phyloP scores from a whole-genome alignment of 2,329 filamentous ascomycete species.

The Emergomyces orientalis region DNA sequence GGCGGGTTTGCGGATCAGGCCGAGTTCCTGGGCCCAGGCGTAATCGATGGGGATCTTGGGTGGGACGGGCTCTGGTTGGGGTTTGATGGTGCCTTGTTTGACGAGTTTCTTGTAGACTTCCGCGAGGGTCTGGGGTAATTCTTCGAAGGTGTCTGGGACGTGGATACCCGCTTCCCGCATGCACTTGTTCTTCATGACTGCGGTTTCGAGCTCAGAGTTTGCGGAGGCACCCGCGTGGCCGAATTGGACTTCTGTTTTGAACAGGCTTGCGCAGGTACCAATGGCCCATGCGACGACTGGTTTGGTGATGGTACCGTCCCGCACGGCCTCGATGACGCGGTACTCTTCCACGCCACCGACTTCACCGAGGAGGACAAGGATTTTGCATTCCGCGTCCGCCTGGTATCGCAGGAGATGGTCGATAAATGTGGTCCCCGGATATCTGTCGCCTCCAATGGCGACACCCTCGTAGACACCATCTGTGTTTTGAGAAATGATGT shows the following conservation, averaged over 20 bases:
- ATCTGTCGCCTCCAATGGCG: slow-evolving; percentile 97
- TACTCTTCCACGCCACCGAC: slow-evolving; percentile 99
- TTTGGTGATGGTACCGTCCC: slow-evolving; percentile 91
- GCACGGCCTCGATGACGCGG: slow-evolving; percentile 96
- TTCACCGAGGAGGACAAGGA: slow-evolving; percentile 89
- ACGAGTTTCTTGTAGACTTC: slow-evolving; percentile 83
- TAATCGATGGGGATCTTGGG: slow-evolving; percentile 99
- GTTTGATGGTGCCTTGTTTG: slow-evolving; percentile 72
- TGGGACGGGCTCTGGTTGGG: slow-evolving; percentile 77
- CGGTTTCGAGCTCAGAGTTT: slow-evolving; percentile 98
- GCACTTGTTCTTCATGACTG: slow-evolving; percentile 88
- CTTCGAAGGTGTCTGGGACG: slow-evolving; percentile 95
- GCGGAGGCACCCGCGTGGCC: slow-evolving; percentile 97
- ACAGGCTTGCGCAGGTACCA: slow-evolving; percentile 98
- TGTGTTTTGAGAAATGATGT: slow-evolving; percentile 93
- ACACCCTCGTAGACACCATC: slow-evolving; percentile 99
- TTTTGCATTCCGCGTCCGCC: slow-evolving; percentile 95
- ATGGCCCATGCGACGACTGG: slow-evolving; percentile 99
- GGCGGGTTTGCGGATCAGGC: slow-evolving; percentile 97
- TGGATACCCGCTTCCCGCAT: slow-evolving; percentile 93
- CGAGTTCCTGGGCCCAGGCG: slow-evolving; percentile 98
- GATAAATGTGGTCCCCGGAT: slow-evolving; percentile 98
- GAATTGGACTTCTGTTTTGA: slow-evolving; percentile 99
- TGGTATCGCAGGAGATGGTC: slow-evolving; percentile 97
- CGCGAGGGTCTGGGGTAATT: slow-evolving; percentile 69